phyloP scores from a whole-genome alignment of 192 early-diverging fungal genomes.

The Backusella westeae region DNA sequence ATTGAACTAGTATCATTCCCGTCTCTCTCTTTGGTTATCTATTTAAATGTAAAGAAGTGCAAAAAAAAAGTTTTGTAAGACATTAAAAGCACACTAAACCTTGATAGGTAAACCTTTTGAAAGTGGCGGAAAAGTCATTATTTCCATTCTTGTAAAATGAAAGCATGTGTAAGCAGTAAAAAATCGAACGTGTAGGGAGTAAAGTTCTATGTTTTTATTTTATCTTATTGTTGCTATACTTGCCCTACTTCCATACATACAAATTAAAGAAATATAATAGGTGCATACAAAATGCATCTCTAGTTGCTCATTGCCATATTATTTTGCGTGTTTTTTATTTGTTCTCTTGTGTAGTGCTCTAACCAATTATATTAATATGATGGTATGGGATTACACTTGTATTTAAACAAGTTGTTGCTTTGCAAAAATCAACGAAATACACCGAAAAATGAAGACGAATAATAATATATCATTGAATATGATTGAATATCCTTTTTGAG shows the following conservation, averaged over 20 bases:
- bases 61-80: background rate
- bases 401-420: background rate
- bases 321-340: background rate
- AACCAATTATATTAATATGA: background rate
- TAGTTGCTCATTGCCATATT: background rate
- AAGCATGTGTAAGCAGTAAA: background rate
- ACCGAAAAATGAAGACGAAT: background rate
- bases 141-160: slow-evolving; percentile 1
- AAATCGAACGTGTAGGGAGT: background rate
- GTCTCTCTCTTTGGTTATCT: background rate
- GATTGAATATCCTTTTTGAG: background rate
- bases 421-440: background rate
- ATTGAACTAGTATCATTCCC: background rate
- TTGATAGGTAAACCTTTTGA: background rate
- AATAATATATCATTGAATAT: background rate
- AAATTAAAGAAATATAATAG: background rate
- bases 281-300: background rate
- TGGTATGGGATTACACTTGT: background rate
- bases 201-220: background rate
- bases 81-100: background rate
- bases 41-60: too few relatives aligned
- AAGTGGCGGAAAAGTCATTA: background rate
- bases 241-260: background rate
- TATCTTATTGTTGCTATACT: background rate
- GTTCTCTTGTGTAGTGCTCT: background rate